phyloP scores from a whole-genome alignment of 257 asterid genomes.

The Eucommia ulmoides region DNA sequence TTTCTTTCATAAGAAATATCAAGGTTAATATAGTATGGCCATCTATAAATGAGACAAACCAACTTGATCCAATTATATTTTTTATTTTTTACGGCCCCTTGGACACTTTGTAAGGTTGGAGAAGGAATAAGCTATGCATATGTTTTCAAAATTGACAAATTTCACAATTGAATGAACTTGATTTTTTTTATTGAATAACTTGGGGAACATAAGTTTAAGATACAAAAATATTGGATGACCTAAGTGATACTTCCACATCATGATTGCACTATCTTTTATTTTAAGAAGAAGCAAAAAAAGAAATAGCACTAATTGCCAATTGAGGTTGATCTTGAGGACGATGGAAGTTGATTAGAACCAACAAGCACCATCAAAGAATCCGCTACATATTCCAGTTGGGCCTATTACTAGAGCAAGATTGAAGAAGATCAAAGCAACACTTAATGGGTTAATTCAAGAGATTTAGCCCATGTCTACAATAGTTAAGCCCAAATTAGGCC shows the following conservation, averaged over 20 bases:
- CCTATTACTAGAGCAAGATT: too few relatives aligned
- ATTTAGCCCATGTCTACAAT: too few relatives aligned
- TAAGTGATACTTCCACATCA: neutral
- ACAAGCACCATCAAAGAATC: too few relatives aligned
- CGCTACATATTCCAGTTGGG: too few relatives aligned
- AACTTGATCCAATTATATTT: neutral
- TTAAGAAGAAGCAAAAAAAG: neutral
- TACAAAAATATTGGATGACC: neutral
- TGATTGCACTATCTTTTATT: neutral
- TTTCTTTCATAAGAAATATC: neutral
- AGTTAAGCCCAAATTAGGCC: too few relatives aligned
- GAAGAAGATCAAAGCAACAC: too few relatives aligned
- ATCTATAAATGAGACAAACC: neutral
- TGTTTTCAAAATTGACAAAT: neutral
- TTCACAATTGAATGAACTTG: neutral
- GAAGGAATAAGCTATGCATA: neutral
- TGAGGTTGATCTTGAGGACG: too few relatives aligned
- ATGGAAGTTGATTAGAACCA: too few relatives aligned
- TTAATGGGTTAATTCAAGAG: too few relatives aligned
- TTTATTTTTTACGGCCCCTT: neutral
- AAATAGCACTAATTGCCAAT: too few relatives aligned
- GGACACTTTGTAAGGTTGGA: neutral
- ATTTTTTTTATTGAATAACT: neutral
- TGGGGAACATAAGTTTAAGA: neutral
- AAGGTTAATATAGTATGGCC: neutral